These are phyloP conservation scores for Dictyophora rubrovolvata DNA, from an alignment of 768 basidiomycete genomes.

Conservation along the genomic window DNA sequence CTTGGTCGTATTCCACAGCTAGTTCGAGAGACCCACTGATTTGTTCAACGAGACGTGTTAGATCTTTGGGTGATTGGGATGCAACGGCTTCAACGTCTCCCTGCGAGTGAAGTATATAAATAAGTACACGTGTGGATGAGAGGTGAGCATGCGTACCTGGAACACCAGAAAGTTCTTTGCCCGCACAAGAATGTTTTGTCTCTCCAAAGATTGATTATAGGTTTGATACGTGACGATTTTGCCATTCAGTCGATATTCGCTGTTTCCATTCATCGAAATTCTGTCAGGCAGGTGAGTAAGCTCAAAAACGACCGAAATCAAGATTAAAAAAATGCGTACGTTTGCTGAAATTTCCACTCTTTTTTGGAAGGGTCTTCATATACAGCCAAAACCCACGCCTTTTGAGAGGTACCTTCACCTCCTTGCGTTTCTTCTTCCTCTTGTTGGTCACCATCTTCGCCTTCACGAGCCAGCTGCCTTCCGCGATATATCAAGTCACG, in stretches of 20 bases:
- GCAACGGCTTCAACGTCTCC: slow-evolving; percentile 98
- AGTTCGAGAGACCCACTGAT: slow-evolving; percentile 92
- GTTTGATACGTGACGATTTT: slow-evolving; percentile 74
- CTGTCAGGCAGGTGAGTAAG: slow-evolving; percentile 30
- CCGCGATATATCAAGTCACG: slow-evolving; percentile 95
- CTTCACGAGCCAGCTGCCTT: slow-evolving; percentile 48
- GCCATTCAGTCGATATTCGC: slow-evolving; percentile 83
- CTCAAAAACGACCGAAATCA: neutral
- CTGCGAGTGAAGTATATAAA: slow-evolving; percentile 1
- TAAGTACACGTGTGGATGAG: neutral
- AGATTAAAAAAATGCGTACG: slow-evolving; percentile 49
- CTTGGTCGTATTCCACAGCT: slow-evolving; percentile 78
- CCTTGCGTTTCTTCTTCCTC: slow-evolving; percentile 50
- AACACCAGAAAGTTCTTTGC: slow-evolving; percentile 99
- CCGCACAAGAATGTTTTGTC: slow-evolving; percentile 94
- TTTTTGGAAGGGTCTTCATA: slow-evolving; percentile 56
- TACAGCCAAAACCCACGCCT: slow-evolving; percentile 94
- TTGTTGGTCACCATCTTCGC: slow-evolving; percentile 35
- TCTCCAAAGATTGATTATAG: slow-evolving; percentile 80
- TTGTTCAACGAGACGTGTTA: slow-evolving; percentile 86
- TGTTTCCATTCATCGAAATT: slow-evolving; percentile 77
- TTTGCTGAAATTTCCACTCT: slow-evolving; percentile 86
- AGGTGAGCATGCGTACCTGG: slow-evolving; percentile 35
- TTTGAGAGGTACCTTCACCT: slow-evolving; percentile 78
- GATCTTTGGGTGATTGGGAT: slow-evolving; percentile 83